A percentile compares a stretch with the other conserved stretches of the same genome.
phyloP scores from a whole-genome alignment of 495 filamentous ascomycete genomes.

The Tetracladium setigerum region DNA sequence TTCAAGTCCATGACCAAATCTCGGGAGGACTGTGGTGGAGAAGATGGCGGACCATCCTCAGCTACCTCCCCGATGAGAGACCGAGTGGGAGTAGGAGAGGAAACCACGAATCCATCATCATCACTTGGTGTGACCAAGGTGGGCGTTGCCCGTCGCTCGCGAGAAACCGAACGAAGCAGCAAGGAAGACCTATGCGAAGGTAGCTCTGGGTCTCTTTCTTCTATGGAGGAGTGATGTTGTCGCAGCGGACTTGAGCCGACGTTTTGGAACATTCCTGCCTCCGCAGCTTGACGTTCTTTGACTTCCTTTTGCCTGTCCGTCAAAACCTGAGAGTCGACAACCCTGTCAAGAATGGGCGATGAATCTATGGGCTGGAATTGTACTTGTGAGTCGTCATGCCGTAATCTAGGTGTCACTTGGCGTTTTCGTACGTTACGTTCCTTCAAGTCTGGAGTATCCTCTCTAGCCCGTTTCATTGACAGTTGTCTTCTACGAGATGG shows the following conservation, averaged over 20 bases:
- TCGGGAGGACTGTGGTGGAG: constrained; percentile 36
- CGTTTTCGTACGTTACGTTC: constrained; percentile 16
- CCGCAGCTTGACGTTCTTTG: constrained; percentile 52
- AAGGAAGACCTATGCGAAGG: constrained; percentile 13
- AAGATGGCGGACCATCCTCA: constrained; percentile 41
- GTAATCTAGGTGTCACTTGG: constrained; percentile 29
- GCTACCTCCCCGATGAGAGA: constrained; percentile 33
- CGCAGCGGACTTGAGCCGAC: constrained; percentile 52
- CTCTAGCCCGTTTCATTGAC: constrained; percentile 18
- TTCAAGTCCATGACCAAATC: not conserved
- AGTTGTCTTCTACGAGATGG: not conserved
- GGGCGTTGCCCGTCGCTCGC: constrained; percentile 38
- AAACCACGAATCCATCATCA: constrained; percentile 61
- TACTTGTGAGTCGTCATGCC: constrained; percentile 74
- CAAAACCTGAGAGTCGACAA: constrained; percentile 54
- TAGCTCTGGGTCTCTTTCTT: constrained; percentile 8
- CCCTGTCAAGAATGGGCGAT: constrained; percentile 34
- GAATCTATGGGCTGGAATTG: constrained; percentile 62
- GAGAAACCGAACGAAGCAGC: constrained; percentile 10
- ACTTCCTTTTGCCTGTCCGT: constrained; percentile 71
- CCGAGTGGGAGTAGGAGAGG: constrained; percentile 66
- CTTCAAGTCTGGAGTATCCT: constrained; percentile 21
- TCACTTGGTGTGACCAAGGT: constrained; percentile 32
- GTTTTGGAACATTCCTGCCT: constrained; percentile 62
- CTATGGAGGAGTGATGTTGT: constrained; percentile 18